phyloP scores from a whole-genome alignment of 2,329 filamentous ascomycete genomes.

The Chaetothyriales sp. region DNA sequence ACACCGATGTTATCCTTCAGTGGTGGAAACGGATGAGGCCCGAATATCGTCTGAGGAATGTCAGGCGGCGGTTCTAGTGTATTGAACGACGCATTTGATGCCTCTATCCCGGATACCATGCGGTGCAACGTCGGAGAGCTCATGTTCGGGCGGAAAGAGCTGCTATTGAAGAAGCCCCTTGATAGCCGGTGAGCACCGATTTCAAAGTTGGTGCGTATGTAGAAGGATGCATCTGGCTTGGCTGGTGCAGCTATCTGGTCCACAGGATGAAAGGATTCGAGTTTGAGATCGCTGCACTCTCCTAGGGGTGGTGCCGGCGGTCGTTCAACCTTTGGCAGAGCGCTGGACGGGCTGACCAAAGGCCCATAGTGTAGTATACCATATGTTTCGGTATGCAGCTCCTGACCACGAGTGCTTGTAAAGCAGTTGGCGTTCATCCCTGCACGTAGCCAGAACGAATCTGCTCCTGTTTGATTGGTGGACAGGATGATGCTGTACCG shows the following conservation, averaged over 20 bases:
- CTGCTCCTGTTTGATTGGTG: conserved; percentile 4
- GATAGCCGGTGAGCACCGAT: conserved; percentile 44
- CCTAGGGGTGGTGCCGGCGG: conserved; percentile 36
- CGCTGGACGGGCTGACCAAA: conserved; percentile 31
- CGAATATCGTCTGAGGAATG: neutral
- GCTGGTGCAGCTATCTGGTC: conserved; percentile 29
- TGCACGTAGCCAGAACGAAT: conserved; percentile 22
- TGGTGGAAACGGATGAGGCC: neutral
- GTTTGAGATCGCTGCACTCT: conserved; percentile 46
- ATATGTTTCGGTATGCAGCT: conserved; percentile 25
- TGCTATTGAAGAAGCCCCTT: conserved; percentile 42
- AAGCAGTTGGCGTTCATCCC: conserved; percentile 5
- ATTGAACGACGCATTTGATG: neutral
- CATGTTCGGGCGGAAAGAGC: neutral
- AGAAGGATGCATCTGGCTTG: conserved; percentile 37
- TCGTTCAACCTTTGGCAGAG: conserved; percentile 35
- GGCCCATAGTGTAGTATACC: conserved; percentile 21
- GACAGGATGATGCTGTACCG: conserved; percentile 25
- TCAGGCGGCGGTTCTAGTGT: neutral
- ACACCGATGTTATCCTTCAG: neutral
- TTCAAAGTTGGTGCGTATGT: conserved; percentile 43
- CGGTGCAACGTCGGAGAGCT: neutral
- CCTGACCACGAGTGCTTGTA: neutral
- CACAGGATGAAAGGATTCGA: conserved; percentile 28
- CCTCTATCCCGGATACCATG: neutral